Evolutionary conservation across 2,329 filamentous ascomycete genomes (phyloP), one percentile per base, ranked within the genome.

Genomic region (Trichoderma cornu-damae): DNA sequence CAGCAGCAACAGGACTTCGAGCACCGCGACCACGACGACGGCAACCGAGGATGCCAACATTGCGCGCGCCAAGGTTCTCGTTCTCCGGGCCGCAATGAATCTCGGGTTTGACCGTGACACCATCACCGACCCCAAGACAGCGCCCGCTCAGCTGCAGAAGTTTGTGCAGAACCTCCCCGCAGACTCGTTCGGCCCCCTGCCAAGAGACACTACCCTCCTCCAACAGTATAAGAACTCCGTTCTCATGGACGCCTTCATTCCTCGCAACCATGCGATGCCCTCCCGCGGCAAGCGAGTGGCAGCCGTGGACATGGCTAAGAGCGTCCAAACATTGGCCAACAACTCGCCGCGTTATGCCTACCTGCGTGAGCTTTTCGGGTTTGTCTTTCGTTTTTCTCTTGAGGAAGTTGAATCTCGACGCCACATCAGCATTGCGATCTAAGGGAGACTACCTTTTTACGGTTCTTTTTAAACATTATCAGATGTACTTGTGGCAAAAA

Each of bases 51-150:
- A 96, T 64, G 76, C 84, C 14, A 90, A 94, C 64, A 79, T 96
- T 34, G 81, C 84, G 9, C 84, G 89, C 11, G 79, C 96, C 43
- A 94, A 92, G 71, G 79, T 86, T 12, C 79, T 96, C 8, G 85
- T 95, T 30, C 77, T 95, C 38, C 91, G 91, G 68, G 90, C 92
- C 1, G 92, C 91, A 22, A 86, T 93, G 75, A 92, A 93, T 67
- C 82, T 88, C 3, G 91, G 91, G 9, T 96, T 88, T 72, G 81
- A 83, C 59, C 86, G 89, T 7, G 79, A 83, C 18, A 68, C 74
- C 2, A 74, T 77, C 11, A 67, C 72, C 9, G 71, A 75, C 7
- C 73, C 75, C 30, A 77, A 72, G 62, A 71, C 71, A 48, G 78
- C 72, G 62, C 76, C 77, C 3, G 73, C 76, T 11, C 80, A 81